Base-by-base conservation (phyloP, 2,329 filamentous ascomycete genomes). In the Sarocladiaceae sp. region DNA sequence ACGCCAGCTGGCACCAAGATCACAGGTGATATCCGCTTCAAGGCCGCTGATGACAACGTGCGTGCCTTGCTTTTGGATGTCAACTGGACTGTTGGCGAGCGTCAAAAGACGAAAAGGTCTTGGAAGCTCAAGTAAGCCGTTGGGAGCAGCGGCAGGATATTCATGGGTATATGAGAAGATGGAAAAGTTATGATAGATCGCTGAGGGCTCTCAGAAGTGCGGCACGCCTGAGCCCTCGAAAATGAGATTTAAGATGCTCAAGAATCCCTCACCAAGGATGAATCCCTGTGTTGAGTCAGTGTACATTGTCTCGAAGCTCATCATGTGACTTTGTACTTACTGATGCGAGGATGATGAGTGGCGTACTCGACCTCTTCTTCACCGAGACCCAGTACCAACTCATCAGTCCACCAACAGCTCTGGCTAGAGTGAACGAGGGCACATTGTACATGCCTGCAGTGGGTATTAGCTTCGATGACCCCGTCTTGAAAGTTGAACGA, bases 371-470 rank as follows among this genome's bases (percentile, higher is more conserved):
- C 71, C 67, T 56, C 65, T 65, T 55, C 68, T 61, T 59, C 64
- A 58, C 61, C 66, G 58, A 60, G 68, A 67, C 72, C 89, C 89
- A 96, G 66, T 85, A 93, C 74, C 85, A 89, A 50, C 80, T 82
- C 21, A 76, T 53, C 6, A 80, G 39, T 0, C 93, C 93, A 3
- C 93, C 93, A 9, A 88, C 79, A 0, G 88, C 86, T 49, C 93
- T 73, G 1, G 93, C 90, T 29, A 98, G 70, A 0, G 93, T 98
- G 59, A 98, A 98, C 0, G 88, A 95, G 0, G 93, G 93, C 1
- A 91, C 88, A 56, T 97, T 98, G 66, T 97, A 98, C 81, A 98
- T 98, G 40, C 93, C 85, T 83, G 53, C 15, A 34, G 26, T 10
- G 23, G 24, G 21, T 21, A 2, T 26, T 44, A 16, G 42, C 34